These are phyloP conservation scores for Citeromyces hawaiiensis DNA, from an alignment of 1,139 yeast genomes.

Conservation along the genomic window DNA sequence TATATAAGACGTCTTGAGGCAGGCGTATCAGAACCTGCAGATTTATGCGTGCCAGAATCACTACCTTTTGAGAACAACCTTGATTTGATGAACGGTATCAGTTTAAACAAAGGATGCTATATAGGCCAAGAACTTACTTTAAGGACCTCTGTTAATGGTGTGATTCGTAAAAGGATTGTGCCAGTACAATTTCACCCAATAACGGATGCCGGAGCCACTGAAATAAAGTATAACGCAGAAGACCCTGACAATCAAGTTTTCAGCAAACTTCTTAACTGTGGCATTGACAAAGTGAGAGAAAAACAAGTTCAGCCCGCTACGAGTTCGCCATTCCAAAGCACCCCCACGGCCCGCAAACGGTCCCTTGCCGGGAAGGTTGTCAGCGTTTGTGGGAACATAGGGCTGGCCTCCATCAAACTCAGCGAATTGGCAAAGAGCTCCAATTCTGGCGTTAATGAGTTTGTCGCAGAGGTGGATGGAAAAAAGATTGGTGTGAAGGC, in stretches of 20 bases:
- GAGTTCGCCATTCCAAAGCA: constrained; percentile 17
- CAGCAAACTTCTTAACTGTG: constrained; percentile 6
- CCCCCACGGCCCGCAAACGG: constrained; percentile 20
- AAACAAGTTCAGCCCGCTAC: constrained; percentile 5
- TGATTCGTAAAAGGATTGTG: constrained; percentile 65
- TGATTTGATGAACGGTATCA: constrained; percentile 74
- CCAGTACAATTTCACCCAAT: constrained; percentile 43
- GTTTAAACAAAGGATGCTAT: constrained; percentile 87
- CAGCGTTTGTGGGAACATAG: constrained; percentile 42
- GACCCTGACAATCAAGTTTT: constrained; percentile 11
- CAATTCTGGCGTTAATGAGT: constrained; percentile 10
- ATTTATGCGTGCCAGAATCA: constrained; percentile 16
- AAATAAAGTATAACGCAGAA: constrained; percentile 9
- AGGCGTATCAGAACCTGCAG: constrained; percentile 24
- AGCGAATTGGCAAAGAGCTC: constrained; percentile 22
- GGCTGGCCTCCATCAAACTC: constrained; percentile 47
- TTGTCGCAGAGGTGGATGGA: constrained; percentile 6
- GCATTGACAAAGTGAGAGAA: constrained; percentile 4
- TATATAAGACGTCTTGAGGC: constrained; percentile 8
- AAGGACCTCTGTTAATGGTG: constrained; percentile 74
- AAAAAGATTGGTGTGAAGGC: constrained; percentile 29
- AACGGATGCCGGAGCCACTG: constrained; percentile 10
- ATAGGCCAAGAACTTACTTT: constrained; percentile 93
- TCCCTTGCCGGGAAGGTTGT: constrained; percentile 47
- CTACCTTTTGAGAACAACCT: constrained; percentile 79